Conservation (phyloP, 768 basidiomycete genomes). For the Russula virescens region DNA sequence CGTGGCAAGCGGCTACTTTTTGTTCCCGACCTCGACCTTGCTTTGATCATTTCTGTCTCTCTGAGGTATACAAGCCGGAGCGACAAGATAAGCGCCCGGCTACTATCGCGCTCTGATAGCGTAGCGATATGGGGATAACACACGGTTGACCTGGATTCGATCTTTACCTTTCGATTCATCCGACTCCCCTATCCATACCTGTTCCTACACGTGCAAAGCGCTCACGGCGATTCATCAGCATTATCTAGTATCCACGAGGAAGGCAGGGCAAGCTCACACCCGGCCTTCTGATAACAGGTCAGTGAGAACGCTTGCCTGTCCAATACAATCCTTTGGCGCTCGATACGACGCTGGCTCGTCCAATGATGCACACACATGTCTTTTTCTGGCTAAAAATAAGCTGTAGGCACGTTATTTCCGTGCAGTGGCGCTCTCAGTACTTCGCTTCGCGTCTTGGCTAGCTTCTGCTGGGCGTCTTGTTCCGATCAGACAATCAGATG, state of each 20-base stretch:
- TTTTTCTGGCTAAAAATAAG: background rate
- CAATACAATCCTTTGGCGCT: background rate
- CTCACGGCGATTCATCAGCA: background rate
- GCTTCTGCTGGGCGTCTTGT: background rate
- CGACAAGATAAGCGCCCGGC: background rate
- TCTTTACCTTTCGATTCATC: background rate
- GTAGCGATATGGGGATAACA: background rate
- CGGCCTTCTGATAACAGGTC: conserved; percentile 1
- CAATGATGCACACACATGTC: background rate
- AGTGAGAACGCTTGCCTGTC: background rate
- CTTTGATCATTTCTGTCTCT: background rate
- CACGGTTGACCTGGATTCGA: background rate
- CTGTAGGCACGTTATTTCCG: background rate
- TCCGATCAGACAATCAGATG: background rate
- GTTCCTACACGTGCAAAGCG: background rate
- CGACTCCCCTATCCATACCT: background rate
- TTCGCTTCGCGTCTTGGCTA: background rate
- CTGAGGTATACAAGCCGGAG: background rate
- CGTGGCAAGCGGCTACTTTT: background rate
- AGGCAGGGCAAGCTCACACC: background rate
- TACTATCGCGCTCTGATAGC: background rate
- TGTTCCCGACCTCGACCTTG: background rate
- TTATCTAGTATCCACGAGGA: background rate
- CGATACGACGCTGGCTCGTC: background rate
- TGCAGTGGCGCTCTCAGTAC: background rate